Conservation (phyloP, 1,139 yeast genomes). For the Hyphopichia pseudoburtonii region DNA sequence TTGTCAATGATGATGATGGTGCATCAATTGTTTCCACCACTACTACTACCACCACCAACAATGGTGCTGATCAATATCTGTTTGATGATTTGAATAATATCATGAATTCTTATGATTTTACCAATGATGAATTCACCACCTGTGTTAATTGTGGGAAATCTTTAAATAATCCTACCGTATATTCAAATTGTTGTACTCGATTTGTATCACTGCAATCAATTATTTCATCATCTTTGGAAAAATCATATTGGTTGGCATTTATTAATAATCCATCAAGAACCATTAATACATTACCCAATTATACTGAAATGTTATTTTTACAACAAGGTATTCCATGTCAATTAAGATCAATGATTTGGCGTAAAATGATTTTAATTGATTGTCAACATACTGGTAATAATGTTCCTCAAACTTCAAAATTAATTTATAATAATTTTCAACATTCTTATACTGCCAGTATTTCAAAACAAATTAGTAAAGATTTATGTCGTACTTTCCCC, state of each 20-base stretch:
- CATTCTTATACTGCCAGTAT: slow-evolving; percentile 43
- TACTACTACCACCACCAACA: not conserved
- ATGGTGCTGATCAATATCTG: slow-evolving; percentile 3
- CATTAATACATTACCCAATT: slow-evolving; percentile 46
- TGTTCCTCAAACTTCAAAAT: slow-evolving; percentile 37
- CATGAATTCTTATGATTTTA: slow-evolving; percentile 24
- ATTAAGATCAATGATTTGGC: slow-evolving; percentile 39
- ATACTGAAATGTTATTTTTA: slow-evolving; percentile 41
- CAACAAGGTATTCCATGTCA: slow-evolving; percentile 44
- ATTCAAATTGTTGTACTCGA: slow-evolving; percentile 12
- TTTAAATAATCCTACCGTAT: slow-evolving; percentile 12
- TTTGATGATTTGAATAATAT: slow-evolving; percentile 2
- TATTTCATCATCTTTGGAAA: slow-evolving; percentile 31
- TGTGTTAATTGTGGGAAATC: slow-evolving; percentile 31
- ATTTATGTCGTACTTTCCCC: slow-evolving; percentile 65
- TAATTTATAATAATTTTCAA: slow-evolving; percentile 42
- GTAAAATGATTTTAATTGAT: slow-evolving; percentile 29
- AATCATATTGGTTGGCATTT: slow-evolving; percentile 47
- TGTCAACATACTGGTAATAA: slow-evolving; percentile 19
- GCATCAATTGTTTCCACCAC: not conserved
- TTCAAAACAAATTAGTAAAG: slow-evolving; percentile 59
- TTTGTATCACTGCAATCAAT: slow-evolving; percentile 12
- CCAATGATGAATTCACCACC: slow-evolving; percentile 36
- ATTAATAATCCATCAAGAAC: slow-evolving; percentile 47
- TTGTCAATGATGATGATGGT: slow-evolving; percentile 5